phyloP scores from a whole-genome alignment of 2,329 filamentous ascomycete genomes.

The Neurospora sp. region DNA sequence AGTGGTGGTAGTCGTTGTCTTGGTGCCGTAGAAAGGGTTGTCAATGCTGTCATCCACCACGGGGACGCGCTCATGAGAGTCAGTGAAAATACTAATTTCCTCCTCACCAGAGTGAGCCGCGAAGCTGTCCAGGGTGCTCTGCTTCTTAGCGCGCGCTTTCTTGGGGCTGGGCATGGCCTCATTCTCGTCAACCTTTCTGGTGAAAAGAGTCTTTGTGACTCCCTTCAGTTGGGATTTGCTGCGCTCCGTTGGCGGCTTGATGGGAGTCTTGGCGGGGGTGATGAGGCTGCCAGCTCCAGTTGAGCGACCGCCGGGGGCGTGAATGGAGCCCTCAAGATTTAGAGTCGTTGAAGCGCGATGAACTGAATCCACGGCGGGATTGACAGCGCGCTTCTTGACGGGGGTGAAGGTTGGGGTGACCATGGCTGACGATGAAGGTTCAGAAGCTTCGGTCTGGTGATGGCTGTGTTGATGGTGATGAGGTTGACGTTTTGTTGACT shows the following conservation, averaged over 20 bases:
- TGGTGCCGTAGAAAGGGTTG: slow-evolving; percentile 61
- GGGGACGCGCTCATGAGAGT: slow-evolving; percentile 69
- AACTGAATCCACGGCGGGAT: slow-evolving; percentile 34
- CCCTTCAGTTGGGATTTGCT: slow-evolving; percentile 40
- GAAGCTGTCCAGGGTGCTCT: slow-evolving; percentile 50
- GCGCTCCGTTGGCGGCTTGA: slow-evolving; percentile 48
- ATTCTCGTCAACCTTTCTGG: slow-evolving; percentile 33
- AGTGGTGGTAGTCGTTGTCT: slow-evolving; percentile 7
- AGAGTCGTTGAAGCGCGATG: slow-evolving; percentile 37
- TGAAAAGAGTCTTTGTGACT: slow-evolving; percentile 54
- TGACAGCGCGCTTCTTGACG: slow-evolving; percentile 36
- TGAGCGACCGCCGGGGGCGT: slow-evolving; percentile 8
- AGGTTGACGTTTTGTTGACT: slow-evolving; percentile 15
- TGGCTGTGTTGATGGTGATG: slow-evolving; percentile 7
- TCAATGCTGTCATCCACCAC: slow-evolving; percentile 53
- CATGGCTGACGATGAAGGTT: slow-evolving; percentile 16
- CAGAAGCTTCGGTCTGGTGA: neutral
- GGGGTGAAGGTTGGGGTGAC: slow-evolving; percentile 37
- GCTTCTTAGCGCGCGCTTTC: slow-evolving; percentile 47
- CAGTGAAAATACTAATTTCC: slow-evolving; percentile 65
- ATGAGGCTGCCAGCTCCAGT: slow-evolving; percentile 50
- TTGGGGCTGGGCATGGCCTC: slow-evolving; percentile 48
- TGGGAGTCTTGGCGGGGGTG: slow-evolving; percentile 70
- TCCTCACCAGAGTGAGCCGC: slow-evolving; percentile 43
- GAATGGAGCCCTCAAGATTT: slow-evolving; percentile 31